Evolutionary conservation across 768 basidiomycete genomes (phyloP).

Genomic region (Tricholomella constricta): DNA sequence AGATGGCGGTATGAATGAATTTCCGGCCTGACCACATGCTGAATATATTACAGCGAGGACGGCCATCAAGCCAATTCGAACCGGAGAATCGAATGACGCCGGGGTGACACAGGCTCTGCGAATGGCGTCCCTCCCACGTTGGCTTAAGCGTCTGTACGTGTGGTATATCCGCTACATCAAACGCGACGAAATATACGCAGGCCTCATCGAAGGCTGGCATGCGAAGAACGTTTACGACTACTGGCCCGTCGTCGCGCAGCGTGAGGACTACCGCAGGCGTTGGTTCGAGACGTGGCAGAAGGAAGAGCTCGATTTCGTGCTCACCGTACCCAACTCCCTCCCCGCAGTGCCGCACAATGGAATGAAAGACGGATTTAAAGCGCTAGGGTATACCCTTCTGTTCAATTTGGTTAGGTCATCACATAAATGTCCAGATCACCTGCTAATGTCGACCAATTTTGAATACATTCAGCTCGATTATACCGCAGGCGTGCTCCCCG

Average conservation of each 20-base stretch:
- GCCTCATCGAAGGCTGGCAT: conserved; percentile 48
- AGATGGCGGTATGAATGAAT: conserved; percentile 42
- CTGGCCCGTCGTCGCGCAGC: conserved; percentile 47
- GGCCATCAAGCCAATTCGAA: conserved; percentile 5
- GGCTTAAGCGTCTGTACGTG: conserved; percentile 47
- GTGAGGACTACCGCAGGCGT: conserved; percentile 42
- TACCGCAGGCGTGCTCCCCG: conserved; percentile 58
- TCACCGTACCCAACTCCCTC: conserved; percentile 58
- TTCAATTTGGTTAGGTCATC: conserved; percentile 53
- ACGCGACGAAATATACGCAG: conserved; percentile 54
- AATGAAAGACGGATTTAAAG: conserved; percentile 51
- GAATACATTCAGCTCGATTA: conserved; percentile 41
- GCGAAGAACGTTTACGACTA: conserved; percentile 48
- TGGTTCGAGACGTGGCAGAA: conserved; percentile 46
- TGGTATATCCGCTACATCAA: conserved; percentile 55
- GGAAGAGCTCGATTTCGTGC: conserved; percentile 55
- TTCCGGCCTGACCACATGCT: background rate
- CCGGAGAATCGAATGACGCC: conserved; percentile 17
- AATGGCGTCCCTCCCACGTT: conserved; percentile 46
- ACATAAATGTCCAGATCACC: conserved; percentile 13
- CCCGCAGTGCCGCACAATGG: conserved; percentile 57
- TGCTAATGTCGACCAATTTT: background rate
- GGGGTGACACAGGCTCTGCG: conserved; percentile 30
- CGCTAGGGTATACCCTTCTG: conserved; percentile 61
- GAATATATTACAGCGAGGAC: conserved; percentile 9